These are phyloP conservation scores for Xylaria sp. DNA, from an alignment of 2,329 filamentous ascomycete species.

Conservation along the genomic window DNA sequence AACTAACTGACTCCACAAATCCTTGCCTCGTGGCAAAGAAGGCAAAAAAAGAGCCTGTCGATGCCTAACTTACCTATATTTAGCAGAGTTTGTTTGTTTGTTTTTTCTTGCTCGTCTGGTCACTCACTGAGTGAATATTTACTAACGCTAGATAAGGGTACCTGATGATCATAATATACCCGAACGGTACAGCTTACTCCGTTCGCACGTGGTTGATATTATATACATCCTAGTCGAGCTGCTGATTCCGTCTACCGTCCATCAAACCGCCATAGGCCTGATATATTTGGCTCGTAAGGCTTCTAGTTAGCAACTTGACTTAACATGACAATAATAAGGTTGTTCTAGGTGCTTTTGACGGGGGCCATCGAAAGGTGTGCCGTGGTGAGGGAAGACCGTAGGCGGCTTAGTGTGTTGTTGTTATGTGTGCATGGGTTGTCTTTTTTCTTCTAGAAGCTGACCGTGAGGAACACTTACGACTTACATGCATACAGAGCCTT, in stretches of 20 bases:
- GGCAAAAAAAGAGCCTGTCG: background rate
- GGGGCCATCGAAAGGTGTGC: background rate
- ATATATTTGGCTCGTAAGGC: background rate
- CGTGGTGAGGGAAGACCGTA: background rate
- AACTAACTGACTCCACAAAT: background rate
- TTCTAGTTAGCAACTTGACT: background rate
- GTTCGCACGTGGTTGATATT: background rate
- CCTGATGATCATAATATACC: too few species aligned
- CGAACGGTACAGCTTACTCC: background rate
- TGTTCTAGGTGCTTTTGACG: too few species aligned
- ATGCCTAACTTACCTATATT: background rate
- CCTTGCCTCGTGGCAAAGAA: background rate
- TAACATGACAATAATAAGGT: too few species aligned
- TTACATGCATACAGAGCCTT: background rate
- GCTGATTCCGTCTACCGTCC: too few species aligned
- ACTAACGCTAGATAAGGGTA: too few species aligned
- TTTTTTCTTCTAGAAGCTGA: too few species aligned
- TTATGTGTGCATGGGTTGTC: background rate
- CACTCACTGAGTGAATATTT: too few species aligned
- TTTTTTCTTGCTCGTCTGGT: too few species aligned
- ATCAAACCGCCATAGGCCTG: background rate
- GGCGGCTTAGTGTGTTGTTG: too few species aligned
- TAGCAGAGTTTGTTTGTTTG: background rate
- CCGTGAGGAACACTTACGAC: background rate
- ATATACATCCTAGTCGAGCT: too few species aligned